Conservation (phyloP, 345 rosid species). For the Pugionium dolabratum region DNA sequence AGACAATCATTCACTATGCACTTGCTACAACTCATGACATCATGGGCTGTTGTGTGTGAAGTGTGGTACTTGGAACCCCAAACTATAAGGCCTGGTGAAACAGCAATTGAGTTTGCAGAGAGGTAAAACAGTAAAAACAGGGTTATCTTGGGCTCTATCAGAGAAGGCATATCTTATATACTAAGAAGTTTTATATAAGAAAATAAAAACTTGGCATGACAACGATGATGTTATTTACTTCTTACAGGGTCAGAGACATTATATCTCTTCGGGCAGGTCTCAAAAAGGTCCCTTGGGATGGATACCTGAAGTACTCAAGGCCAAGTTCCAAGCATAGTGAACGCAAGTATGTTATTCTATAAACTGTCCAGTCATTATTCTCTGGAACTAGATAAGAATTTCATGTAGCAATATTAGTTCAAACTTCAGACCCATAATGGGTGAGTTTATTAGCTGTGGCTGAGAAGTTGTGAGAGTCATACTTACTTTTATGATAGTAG, state of each 20-base stretch:
- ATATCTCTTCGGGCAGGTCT: slow-evolving; percentile 88
- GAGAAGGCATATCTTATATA: slow-evolving; percentile 4
- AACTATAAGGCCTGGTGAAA: slow-evolving; percentile 77
- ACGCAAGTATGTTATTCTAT: slow-evolving; percentile 61
- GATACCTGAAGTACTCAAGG: slow-evolving; percentile 84
- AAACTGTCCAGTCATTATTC: background rate
- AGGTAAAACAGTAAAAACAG: slow-evolving; percentile 47
- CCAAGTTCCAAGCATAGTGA: slow-evolving; percentile 93
- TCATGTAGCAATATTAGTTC: background rate
- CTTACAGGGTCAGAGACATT: slow-evolving; percentile 73
- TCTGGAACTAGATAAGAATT: background rate
- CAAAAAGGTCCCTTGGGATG: slow-evolving; percentile 97
- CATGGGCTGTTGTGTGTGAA: slow-evolving; percentile 99
- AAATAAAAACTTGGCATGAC: background rate
- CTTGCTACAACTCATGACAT: slow-evolving; percentile 96
- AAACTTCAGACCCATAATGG: background rate
- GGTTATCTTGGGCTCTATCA: background rate
- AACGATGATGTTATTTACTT: background rate
- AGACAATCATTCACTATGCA: slow-evolving; percentile 98
- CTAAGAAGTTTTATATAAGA: slow-evolving; percentile 3
- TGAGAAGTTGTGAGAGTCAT: background rate
- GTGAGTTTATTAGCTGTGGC: background rate
- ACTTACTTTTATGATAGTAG: background rate
- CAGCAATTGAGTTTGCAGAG: slow-evolving; percentile 95
- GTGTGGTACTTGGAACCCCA: slow-evolving; percentile 99